Base-by-base conservation (phyloP, 2,329 filamentous ascomycete genomes). In the Rhynchosporium secalis region DNA sequence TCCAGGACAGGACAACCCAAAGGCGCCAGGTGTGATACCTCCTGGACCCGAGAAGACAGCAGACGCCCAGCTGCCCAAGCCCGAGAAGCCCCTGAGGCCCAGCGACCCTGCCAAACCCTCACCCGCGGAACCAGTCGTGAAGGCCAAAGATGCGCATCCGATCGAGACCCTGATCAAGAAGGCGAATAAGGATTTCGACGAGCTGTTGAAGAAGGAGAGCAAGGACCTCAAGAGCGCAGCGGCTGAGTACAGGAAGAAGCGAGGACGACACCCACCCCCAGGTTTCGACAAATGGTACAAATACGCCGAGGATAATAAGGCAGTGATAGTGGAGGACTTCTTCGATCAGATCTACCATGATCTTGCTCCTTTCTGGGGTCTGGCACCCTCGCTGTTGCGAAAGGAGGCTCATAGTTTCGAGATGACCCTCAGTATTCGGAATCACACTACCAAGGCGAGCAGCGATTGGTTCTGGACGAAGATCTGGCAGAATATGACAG, bases 191-290 rank as follows among this genome's bases (percentile, higher is more conserved):
- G 70, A 67, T 3, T 80, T 79, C 59, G 70, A 77, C 3, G 70
- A 70, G 12, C 62, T 79, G 15, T 68, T 82, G 43, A 69, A 72
- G 33, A 78, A 77, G 65, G 75, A 78, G 63, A 76, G 77, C 5
- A 74, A 73, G 38, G 78, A 77, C 13, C 73, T 84, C 33, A 71
- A 74, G 4, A 70, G 76, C 33, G 79, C 81, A 1, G 81, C 82
- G 0, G 73, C 75, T 15, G 78, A 78, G 31, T 88, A 88, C 71
- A 80, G 85, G 58, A 71, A 76, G 48, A 77, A 81, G 60, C 78
- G 85, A 62, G 84, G 84, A 15, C 77, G 85, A 36, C 85, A 87
- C 67, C 86, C 85, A 4, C 86, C 86, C 2, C 86, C 85, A 0
- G 83, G 83, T 33, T 88, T 88, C 69, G 82, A 86, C 66, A 72